Conservation (phyloP, 2,329 filamentous ascomycete species). For the Microsporum canis region DNA sequence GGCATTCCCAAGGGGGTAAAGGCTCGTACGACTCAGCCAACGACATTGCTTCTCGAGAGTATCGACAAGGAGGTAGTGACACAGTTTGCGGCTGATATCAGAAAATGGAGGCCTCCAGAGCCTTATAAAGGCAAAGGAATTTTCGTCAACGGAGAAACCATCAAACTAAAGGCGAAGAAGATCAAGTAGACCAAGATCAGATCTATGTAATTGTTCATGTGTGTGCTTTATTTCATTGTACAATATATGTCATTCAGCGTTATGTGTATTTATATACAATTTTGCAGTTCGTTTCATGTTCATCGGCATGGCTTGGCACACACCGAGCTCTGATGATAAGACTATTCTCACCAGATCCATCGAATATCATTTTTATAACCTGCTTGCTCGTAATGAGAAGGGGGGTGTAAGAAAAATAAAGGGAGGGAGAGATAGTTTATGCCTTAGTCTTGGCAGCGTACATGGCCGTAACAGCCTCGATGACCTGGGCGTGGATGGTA, state of each 20-base stretch:
- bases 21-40: constrained; percentile 81
- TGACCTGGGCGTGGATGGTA: constrained; percentile 61
- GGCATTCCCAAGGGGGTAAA: constrained; percentile 70
- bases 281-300: constrained; percentile 9
- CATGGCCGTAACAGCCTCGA: constrained; percentile 59
- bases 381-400: not conserved
- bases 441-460: constrained; percentile 53
- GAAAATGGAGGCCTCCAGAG: constrained; percentile 81
- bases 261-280: constrained; percentile 17
- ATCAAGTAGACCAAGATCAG: constrained; percentile 54
- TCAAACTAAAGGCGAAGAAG: constrained; percentile 97
- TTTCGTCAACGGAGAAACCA: constrained; percentile 94
- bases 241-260: constrained; percentile 20
- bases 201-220: constrained; percentile 7
- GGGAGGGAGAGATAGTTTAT: not conserved
- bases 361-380: not conserved
- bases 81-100: constrained; percentile 80
- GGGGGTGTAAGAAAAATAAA: not conserved
- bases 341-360: not conserved
- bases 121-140: constrained; percentile 99
- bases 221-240: constrained; percentile 9
- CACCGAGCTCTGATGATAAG: not conserved
- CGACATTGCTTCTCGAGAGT: constrained; percentile 80
- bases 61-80: constrained; percentile 76
- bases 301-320: not conserved